Percentiles rank a stretch among this genome's conserved stretches.
Evolutionary conservation across 2,329 filamentous ascomycete genomes (phyloP).

Genomic region (Fusarium sterilihyphosum): DNA sequence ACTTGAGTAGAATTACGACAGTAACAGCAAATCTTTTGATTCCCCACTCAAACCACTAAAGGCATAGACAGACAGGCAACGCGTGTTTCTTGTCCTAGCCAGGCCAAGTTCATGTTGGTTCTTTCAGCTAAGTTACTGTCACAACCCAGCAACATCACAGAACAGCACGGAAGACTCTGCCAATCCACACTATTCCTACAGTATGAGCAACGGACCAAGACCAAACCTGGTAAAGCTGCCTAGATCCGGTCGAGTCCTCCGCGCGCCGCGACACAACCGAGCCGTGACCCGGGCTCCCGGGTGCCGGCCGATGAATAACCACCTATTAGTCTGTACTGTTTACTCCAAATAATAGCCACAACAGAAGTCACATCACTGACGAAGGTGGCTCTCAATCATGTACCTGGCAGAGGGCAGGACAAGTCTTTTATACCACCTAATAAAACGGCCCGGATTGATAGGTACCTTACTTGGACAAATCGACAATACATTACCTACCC

Average conservation of each 20-base stretch:
- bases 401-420: constrained; percentile 9
- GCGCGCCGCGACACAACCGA: constrained; percentile 34
- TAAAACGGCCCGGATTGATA: constrained; percentile 17
- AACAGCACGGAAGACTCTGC: constrained; percentile 11
- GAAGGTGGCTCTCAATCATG: constrained; percentile 1
- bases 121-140: constrained; percentile 5
- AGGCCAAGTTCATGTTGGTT: constrained; percentile 7
- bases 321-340: not conserved
- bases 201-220: constrained; percentile 16
- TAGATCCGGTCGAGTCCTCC: constrained; percentile 35
- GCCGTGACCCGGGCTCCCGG: constrained; percentile 37
- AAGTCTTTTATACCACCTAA: constrained; percentile 15
- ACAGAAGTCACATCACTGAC: not conserved
- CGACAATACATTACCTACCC: constrained; percentile 6
- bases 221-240: constrained; percentile 21
- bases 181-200: constrained; percentile 7
- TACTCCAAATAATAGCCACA: constrained; percentile 2
- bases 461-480: not conserved
- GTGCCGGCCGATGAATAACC: constrained; percentile 32
- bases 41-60: constrained; percentile 17
- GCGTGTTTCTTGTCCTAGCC: constrained; percentile 2
- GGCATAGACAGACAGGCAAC: not conserved
- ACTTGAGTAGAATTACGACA: constrained; percentile 8
- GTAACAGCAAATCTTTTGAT: not conserved
- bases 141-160: constrained; percentile 5